Conservation (phyloP, 2,329 filamentous ascomycete species). For the Leptosphaerulina australis region DNA sequence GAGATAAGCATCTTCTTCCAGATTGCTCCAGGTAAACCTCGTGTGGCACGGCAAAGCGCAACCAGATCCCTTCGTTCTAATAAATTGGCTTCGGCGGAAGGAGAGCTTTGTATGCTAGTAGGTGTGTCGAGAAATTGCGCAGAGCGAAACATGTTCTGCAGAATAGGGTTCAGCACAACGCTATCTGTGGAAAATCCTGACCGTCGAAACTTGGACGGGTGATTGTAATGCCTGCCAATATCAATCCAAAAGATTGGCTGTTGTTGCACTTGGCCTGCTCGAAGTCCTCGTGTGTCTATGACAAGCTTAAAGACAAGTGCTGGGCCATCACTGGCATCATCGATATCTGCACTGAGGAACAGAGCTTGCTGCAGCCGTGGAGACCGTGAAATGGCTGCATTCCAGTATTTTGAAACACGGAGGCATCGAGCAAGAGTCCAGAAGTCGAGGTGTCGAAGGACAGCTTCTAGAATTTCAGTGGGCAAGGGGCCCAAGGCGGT, state of each 20-base stretch:
- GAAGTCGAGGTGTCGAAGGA: constrained; percentile 15
- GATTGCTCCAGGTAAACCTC: constrained; percentile 10
- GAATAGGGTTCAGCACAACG: constrained; percentile 17
- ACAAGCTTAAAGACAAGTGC: constrained; percentile 18
- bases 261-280: constrained; percentile 4
- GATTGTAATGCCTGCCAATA: constrained; percentile 3
- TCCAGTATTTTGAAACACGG: constrained; percentile 14
- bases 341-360: constrained; percentile 9
- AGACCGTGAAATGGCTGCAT: constrained; percentile 14
- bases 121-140: constrained; percentile 1
- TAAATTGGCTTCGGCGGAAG: neutral
- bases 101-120: neutral
- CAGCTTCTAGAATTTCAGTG: constrained; percentile 12
- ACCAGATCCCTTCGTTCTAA: constrained; percentile 6
- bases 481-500: constrained; percentile 10
- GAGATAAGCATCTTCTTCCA: constrained; percentile 19
- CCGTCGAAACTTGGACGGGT: constrained; percentile 2
- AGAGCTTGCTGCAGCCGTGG: constrained; percentile 13
- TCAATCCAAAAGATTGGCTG: constrained; percentile 17
- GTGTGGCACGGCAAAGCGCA: constrained; percentile 9
- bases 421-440: constrained; percentile 17
- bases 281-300: constrained; percentile 11
- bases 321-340: constrained; percentile 7
- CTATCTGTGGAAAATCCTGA: neutral
- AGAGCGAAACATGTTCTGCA: constrained; percentile 16